Evolutionary conservation across 2,329 filamentous ascomycete genomes (phyloP), one percentile per base, ranked within the genome.

Genomic region (Diaporthe sp.): DNA sequence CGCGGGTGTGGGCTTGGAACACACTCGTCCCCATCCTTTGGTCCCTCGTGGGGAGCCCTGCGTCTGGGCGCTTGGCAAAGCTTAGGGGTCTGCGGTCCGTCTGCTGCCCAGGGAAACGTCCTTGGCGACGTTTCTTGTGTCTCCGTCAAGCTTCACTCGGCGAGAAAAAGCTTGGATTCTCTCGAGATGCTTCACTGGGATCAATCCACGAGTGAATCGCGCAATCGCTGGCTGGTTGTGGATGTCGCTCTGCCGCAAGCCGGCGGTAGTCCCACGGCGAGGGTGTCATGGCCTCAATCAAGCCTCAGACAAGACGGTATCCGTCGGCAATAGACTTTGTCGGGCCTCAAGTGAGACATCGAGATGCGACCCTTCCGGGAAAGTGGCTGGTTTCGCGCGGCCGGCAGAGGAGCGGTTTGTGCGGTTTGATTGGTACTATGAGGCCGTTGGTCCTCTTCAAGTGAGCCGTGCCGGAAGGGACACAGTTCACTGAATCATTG

Each of bases 31-130:
- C 63, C 44, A 68, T 53, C 63, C 13, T 68, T 19, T 68, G 63
- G 63, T 68, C 47, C 63, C 63, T 68, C 63, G 63, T 68, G 63
- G 63, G 63, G 39, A 68, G 73, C 75, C 74, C 66, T 63, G 70
- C 32, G 51, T 73, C 77, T 78, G 75, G 75, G 73, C 78, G 70
- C 81, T 82, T 82, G 81, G 81, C 81, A 81, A 82, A 82, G 81
- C 81, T 82, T 82, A 77, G 81, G 79, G 75, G 47, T 7, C 47
- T 39, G 63, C 63, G 63, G 47, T 53, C 63, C 63, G 63, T 51
- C 63, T 39, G 47, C 47, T 68, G 78, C 79, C 80, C 78, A 81
- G 81, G 80, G 55, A 66, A 66, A 72, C 70, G 70, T 35, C 12
- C 70, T 70, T 70, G 68, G 68, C 68, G 30, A 10, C 39, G 51